These are phyloP conservation scores for Lepiota brunneoincarnata DNA, from an alignment of 768 basidiomycete species.

Conservation along the genomic window DNA sequence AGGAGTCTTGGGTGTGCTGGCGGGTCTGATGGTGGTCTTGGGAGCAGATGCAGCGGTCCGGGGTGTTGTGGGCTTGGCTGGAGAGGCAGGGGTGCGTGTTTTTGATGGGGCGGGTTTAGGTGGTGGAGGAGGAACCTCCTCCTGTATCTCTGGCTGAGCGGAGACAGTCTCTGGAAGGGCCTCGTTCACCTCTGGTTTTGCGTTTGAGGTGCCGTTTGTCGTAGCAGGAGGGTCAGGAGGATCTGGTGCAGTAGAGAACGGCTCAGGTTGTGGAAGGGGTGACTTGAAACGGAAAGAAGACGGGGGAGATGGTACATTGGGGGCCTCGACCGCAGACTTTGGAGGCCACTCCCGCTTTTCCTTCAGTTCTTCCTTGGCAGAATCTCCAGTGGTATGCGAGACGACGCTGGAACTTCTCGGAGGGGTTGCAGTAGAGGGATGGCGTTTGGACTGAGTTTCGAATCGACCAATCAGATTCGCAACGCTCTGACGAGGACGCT, in stretches of 20 bases:
- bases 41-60: constrained; percentile 21
- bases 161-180: constrained; percentile 16
- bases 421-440: constrained; percentile 32
- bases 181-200: constrained; percentile 2
- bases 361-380: constrained; percentile 62
- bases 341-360: constrained; percentile 82
- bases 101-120: constrained; percentile 12
- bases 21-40: constrained; percentile 18
- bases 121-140: neutral
- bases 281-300: constrained; percentile 8
- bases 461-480: constrained; percentile 91
- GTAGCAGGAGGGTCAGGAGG: neutral
- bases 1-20: constrained; percentile 19
- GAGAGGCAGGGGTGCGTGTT: constrained; percentile 15
- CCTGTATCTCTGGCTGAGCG: constrained; percentile 19
- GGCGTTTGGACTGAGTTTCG: constrained; percentile 74
- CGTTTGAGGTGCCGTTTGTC: constrained; percentile 1
- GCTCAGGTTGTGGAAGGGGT: constrained; percentile 1
- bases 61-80: constrained; percentile 19
- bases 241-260: neutral
- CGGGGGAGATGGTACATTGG: neutral
- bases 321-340: constrained; percentile 25
- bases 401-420: constrained; percentile 66
- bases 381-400: constrained; percentile 63
- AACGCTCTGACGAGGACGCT: constrained; percentile 81